Conservation (phyloP, 192 early-diverging fungal genomes). For the Mortierella antarctica region DNA sequence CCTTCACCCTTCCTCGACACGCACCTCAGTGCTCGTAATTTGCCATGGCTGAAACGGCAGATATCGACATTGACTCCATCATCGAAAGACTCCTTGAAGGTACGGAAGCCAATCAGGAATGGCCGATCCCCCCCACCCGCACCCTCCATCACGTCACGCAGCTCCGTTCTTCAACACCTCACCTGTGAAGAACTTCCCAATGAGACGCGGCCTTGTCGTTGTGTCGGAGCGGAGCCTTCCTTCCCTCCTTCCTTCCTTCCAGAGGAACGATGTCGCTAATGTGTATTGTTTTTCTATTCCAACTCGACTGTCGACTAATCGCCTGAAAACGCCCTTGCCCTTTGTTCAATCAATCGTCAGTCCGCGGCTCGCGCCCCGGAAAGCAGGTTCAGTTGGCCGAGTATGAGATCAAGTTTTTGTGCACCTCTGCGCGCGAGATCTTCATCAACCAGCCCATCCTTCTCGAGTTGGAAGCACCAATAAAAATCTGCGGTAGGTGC, state of each 20-base stretch:
- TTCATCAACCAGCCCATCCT: slow-evolving; percentile 95
- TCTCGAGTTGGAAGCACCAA: slow-evolving; percentile 93
- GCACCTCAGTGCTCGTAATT: not conserved
- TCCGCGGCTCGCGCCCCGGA: slow-evolving; percentile 93
- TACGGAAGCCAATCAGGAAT: slow-evolving; percentile 43
- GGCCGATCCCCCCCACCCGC: slow-evolving; percentile 5
- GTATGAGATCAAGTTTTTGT: slow-evolving; percentile 94
- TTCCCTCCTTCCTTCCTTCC: not conserved
- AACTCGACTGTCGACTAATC: not conserved
- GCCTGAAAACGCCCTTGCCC: slow-evolving; percentile 3
- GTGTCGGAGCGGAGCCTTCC: not conserved
- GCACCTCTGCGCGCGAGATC: slow-evolving; percentile 93
- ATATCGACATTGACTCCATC: slow-evolving; percentile 89
- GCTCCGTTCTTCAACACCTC: not conserved
- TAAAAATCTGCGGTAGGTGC: slow-evolving; percentile 97
- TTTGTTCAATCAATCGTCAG: slow-evolving; percentile 59
- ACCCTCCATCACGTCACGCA: not conserved
- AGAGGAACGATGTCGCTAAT: not conserved
- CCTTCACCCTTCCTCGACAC: too few relatives aligned
- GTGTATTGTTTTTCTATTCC: not conserved
- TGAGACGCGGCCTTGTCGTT: not conserved
- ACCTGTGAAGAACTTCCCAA: not conserved
- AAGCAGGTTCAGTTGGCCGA: slow-evolving; percentile 97
- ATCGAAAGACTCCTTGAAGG: slow-evolving; percentile 94
- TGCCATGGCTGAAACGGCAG: slow-evolving; percentile 61